Conservation (phyloP, 345 rosid genomes). For the Moricandia moricandioides region DNA sequence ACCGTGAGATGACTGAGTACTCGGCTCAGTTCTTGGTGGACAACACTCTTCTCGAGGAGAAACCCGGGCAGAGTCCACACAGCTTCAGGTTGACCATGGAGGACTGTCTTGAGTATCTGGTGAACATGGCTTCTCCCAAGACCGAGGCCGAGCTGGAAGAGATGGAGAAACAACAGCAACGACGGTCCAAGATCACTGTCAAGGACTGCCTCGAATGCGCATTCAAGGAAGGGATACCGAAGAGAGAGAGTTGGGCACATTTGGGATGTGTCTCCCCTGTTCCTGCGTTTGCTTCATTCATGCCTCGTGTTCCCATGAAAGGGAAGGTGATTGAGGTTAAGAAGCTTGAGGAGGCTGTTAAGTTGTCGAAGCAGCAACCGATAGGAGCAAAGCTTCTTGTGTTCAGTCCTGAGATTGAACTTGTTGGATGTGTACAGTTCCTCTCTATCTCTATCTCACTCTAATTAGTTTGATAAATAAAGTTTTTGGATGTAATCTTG, state of each 20-base stretch:
- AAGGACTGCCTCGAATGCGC: constrained; percentile 5
- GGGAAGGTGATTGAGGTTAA: constrained; percentile 10
- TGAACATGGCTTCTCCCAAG: background rate
- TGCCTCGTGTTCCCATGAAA: constrained; percentile 17
- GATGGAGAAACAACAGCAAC: background rate
- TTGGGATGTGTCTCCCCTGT: background rate
- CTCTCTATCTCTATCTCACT: background rate
- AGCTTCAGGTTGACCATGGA: background rate
- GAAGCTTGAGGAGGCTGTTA: background rate
- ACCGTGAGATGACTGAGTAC: background rate
- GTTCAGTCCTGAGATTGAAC: constrained; percentile 20
- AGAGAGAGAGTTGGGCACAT: background rate
- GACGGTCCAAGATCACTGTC: background rate
- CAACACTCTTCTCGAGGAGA: background rate
- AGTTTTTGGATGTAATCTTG: background rate
- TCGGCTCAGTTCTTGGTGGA: constrained; percentile 27
- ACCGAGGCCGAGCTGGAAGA: background rate
- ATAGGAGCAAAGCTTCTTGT: constrained; percentile 23
- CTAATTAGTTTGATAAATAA: background rate
- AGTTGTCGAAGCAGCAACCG: background rate
- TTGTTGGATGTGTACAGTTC: constrained; percentile 17
- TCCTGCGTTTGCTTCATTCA: background rate
- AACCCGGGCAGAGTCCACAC: background rate
- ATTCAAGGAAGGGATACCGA: constrained; percentile 14
- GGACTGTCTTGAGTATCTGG: constrained; percentile 3